Evolutionary conservation across 2,329 filamentous ascomycete species (phyloP), one percentile per base, ranked within the genome.

Genomic region (Capronia americana): DNA sequence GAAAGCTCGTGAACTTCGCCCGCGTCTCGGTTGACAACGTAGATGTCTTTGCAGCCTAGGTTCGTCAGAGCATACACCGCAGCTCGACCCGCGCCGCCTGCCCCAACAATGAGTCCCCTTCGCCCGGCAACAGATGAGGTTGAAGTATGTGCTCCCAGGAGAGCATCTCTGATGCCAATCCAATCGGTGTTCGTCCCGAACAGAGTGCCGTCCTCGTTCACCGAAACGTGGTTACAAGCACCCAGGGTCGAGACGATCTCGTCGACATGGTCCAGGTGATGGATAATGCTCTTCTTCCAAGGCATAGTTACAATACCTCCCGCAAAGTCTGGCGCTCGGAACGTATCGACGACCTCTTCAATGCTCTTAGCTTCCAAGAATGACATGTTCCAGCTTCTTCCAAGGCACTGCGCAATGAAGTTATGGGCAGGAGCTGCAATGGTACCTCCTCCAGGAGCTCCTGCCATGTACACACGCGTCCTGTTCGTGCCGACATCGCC

Each of bases 71-170:
- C 88, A 71, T 93, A 93, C 2, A 92, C 85, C 1, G 90, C 89
- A 2, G 91, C 90, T 65, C 91, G 84, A 10, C 90, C 90, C 90
- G 93, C 93, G 8, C 91, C 91, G 51, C 85, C 85, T 17, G 85
- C 84, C 17, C 85, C 85, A 67, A 86, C 80, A 4, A 87, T 79
- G 6, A 87, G 74, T 10, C 81, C 85, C 3, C 82, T 83, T 1
- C 80, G 83, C 65, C 86, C 87, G 7, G 77, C 74, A 5, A 23
- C 28, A 8, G n/a, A 14, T n/a, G 11, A 14, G 12, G 38, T 38
- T 0, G 69, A 67, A 0, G 78, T 77, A 2, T 77, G 78, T 26
- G 79, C 75, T 14, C 66, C 65, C 44, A 34, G 79, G 44, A 59
- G 79, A 77, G n/a, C 80, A 4, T 74, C 76, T 46, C 75, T 75